phyloP scores from a whole-genome alignment of 179 eudicot genomes.

The Pouteria campechiana region DNA sequence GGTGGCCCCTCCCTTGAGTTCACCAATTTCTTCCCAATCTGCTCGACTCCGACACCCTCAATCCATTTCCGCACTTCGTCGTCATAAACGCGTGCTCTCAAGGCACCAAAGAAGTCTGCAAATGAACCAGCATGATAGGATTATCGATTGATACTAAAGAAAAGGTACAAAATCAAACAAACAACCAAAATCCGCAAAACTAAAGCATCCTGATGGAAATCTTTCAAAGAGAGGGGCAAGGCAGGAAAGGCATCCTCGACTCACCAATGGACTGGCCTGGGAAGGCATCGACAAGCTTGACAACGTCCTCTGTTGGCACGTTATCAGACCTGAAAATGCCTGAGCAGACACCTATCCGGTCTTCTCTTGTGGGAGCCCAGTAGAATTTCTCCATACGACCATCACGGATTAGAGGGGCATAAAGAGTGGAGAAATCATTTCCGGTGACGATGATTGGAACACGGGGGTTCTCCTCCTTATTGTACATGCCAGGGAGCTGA shows the following conservation, averaged over 20 bases:
- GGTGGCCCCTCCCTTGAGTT: slow-evolving; percentile 72
- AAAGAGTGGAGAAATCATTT: slow-evolving; percentile 71
- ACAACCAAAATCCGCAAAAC: background rate
- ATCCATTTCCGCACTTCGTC: slow-evolving; percentile 73
- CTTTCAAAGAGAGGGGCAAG: background rate
- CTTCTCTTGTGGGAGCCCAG: slow-evolving; percentile 85
- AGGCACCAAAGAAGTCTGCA: slow-evolving; percentile 77
- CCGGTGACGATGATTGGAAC: slow-evolving; percentile 80
- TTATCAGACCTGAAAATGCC: slow-evolving; percentile 60
- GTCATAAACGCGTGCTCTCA: slow-evolving; percentile 84
- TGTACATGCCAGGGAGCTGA: slow-evolving; percentile 85
- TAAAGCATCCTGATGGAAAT: background rate
- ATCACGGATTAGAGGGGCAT: slow-evolving; percentile 80
- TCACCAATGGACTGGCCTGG: slow-evolving; percentile 84
- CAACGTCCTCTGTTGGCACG: slow-evolving; percentile 28
- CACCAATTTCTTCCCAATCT: slow-evolving; percentile 55
- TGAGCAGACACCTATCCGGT: slow-evolving; percentile 59
- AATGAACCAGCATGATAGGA: background rate
- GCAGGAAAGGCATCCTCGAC: background rate
- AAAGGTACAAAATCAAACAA: background rate
- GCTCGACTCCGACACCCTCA: slow-evolving; percentile 28
- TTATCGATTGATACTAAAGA: no score
- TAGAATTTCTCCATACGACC: slow-evolving; percentile 94
- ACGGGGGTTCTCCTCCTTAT: slow-evolving; percentile 70
- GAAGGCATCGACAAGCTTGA: slow-evolving; percentile 66